Percentiles rank a stretch among this genome's conserved stretches.
These are phyloP conservation scores for Vigna unguiculata DNA, from an alignment of 306 rosid genomes.

Conservation along the genomic window DNA sequence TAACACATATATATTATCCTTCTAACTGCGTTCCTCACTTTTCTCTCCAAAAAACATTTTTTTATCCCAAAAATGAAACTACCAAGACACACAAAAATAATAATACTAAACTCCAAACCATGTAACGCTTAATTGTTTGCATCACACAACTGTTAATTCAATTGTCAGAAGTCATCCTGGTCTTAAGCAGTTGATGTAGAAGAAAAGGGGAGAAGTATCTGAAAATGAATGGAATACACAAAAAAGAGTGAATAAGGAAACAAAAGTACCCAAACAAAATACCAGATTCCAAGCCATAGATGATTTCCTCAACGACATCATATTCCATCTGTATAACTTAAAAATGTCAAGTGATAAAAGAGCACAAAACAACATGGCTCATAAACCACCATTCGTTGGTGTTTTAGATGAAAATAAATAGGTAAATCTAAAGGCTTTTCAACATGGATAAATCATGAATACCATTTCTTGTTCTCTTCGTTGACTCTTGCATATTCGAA, in stretches of 20 bases:
- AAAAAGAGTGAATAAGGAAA: constrained; percentile 22
- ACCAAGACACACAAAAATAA: neutral
- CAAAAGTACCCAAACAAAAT: constrained; percentile 79
- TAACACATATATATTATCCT: neutral
- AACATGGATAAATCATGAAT: constrained; percentile 32
- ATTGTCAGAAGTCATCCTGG: constrained; percentile 21
- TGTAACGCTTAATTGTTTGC: neutral
- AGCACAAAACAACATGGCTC: constrained; percentile 1
- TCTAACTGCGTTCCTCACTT: neutral
- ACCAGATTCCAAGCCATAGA: constrained; percentile 91
- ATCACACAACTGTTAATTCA: neutral
- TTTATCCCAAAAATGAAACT: neutral
- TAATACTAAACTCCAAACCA: constrained; percentile 19
- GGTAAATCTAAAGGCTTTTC: constrained; percentile 25
- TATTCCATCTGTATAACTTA: constrained; percentile 77
- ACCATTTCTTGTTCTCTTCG: constrained; percentile 91
- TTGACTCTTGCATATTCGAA: constrained; percentile 71
- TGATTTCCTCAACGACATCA: constrained; percentile 85
- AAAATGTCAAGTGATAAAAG: constrained; percentile 36
- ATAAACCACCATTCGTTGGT: constrained; percentile 19
- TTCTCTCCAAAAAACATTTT: neutral
- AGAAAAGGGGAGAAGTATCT: constrained; percentile 9
- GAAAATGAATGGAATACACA: constrained; percentile 24
- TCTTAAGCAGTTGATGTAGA: constrained; percentile 23
- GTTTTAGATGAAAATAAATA: constrained; percentile 23